Base-by-base conservation (phyloP, 305 asterid species). In the Caryopteris hybrid region DNA sequence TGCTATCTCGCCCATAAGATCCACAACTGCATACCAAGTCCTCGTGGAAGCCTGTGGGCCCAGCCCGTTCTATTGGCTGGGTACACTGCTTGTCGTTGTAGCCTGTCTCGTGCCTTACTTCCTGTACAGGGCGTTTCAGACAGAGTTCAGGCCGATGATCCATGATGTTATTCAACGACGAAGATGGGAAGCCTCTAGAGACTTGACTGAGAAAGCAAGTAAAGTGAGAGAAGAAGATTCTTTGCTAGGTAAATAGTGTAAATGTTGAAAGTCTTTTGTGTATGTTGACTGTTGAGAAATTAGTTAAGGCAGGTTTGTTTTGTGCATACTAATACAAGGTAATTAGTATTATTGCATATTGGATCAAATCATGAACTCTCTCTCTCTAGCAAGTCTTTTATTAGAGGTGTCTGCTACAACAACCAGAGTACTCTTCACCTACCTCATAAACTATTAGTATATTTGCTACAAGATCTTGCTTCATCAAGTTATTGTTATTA, bases 21-120 rank as follows among this genome's bases (percentile, higher is more conserved):
- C 99, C 16, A 87, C 91, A 0, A 86, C 95, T 0, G 99, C 98
- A 0, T 87, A 68, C 68, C 78, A 41, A 72, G 92, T 89, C 6
- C 75, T 94, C 10, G 87, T 85, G 14, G 99, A 94, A 74, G 81
- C 97, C 7, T 94, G 99, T 38, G 98, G 83, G 16, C 96, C 93
- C 3, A 89, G 96, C 52, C 95, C 88, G 0, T 83, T 87, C 69
- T 91, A 76, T 57, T 94, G 99, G 99, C 71, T 89, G 33, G 78
- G 74, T 8, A 83, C 96, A 16, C 50, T 86, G 67, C 70, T 87
- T 0, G 86, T 91, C 2, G 97, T 88, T 2, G 75, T 87, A 34
- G 68, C 90, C 4, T 55, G 89, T 47, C 71, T 94, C 29, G 53
- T 94, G 56, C 99, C 99, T 0, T 91, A 87, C 73, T 64, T 83